phyloP scores from a whole-genome alignment of 1,284 basidiomycete genomes.

The Phlebopus sp. region DNA sequence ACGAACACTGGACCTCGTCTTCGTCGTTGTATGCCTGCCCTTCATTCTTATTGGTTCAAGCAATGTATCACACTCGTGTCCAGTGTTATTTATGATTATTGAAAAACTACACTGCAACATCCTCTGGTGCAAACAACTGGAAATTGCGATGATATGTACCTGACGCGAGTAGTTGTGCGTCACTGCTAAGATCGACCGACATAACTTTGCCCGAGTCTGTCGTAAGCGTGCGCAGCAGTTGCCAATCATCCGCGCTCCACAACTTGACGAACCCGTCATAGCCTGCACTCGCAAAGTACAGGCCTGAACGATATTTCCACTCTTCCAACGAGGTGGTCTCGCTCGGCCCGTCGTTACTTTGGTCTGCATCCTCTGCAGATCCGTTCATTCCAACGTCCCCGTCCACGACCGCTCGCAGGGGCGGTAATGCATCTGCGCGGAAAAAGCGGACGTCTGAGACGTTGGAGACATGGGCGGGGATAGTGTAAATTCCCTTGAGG shows the following conservation, averaged over 20 bases:
- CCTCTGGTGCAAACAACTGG: constrained; percentile 83
- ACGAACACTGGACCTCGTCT: constrained; percentile 1
- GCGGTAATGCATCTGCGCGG: constrained; percentile 47
- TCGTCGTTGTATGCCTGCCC: not conserved
- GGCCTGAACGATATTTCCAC: constrained; percentile 77
- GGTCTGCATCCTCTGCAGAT: constrained; percentile 24
- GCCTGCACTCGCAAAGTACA: constrained; percentile 91
- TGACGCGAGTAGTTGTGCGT: constrained; percentile 83
- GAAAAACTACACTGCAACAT: constrained; percentile 34
- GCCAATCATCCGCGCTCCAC: constrained; percentile 99
- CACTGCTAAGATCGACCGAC: constrained; percentile 88
- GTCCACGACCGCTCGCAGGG: constrained; percentile 27
- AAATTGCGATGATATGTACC: constrained; percentile 93
- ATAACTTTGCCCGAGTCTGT: constrained; percentile 98
- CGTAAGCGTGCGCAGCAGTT: constrained; percentile 81
- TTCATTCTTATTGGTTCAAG: constrained; percentile 8
- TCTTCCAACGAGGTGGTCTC: constrained; percentile 41
- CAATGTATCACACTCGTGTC: constrained; percentile 16
- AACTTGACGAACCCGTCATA: constrained; percentile 96
- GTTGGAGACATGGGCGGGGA: constrained; percentile 93
- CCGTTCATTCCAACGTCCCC: constrained; percentile 39
- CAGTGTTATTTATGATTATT: constrained; percentile 22
- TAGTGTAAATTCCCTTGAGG: constrained; percentile 90
- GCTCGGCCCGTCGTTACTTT: constrained; percentile 31
- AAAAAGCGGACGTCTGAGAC: constrained; percentile 96